Conservation (phyloP, 306 rosid genomes). For the Cucumis cinereus region DNA sequence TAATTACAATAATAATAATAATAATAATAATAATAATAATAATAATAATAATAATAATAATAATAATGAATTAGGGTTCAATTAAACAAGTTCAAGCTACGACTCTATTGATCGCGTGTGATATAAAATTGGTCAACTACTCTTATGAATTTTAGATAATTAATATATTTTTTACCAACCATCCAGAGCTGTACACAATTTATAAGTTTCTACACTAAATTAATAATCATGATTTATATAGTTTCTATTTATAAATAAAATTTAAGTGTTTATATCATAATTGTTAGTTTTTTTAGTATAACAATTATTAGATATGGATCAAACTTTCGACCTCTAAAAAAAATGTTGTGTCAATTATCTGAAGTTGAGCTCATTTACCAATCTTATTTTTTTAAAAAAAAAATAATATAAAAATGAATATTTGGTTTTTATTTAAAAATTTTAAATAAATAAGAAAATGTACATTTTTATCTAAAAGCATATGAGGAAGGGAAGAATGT, state of each 20-base stretch:
- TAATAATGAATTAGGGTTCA: not conserved
- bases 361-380: too few relatives aligned
- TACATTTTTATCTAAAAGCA: not conserved
- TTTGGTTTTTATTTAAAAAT: not conserved
- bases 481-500: not conserved
- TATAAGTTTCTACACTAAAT: not conserved
- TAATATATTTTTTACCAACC: not conserved
- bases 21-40: too few relatives aligned
- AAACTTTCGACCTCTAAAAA: too few relatives aligned
- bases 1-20: too few relatives aligned
- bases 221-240: too few relatives aligned
- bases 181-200: not conserved
- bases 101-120: not conserved
- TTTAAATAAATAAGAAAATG: not conserved
- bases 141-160: not conserved
- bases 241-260: too few relatives aligned
- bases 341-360: too few relatives aligned
- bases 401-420: not conserved
- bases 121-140: not conserved
- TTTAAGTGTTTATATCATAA: too few relatives aligned
- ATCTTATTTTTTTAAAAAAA: too few relatives aligned
- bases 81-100: not conserved
- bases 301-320: too few relatives aligned
- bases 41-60: too few relatives aligned
- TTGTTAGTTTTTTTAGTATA: too few relatives aligned